Evolutionary conservation across 2,329 filamentous ascomycete genomes (phyloP).

Genomic region (Pestalotiopsis sp.): DNA sequence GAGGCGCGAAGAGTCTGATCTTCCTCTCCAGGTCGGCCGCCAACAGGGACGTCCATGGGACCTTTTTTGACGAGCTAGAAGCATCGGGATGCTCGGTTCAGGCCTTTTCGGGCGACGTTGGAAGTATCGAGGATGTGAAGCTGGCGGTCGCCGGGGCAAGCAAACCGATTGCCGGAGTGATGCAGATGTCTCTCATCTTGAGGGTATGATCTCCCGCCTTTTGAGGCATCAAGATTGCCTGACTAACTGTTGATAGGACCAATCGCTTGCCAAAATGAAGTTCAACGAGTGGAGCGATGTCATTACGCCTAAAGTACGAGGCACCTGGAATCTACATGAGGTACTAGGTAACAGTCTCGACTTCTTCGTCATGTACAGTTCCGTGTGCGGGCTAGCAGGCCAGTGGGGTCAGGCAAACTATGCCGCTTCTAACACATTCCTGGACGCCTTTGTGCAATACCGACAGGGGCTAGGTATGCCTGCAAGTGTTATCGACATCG

Average conservation of each 20-base stretch:
- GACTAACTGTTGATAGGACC: conserved; percentile 26
- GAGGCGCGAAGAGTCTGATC: conserved; percentile 22
- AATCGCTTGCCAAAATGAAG: conserved; percentile 21
- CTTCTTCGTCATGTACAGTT: conserved; percentile 29
- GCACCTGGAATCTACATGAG: conserved; percentile 32
- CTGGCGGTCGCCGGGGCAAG: conserved; percentile 32
- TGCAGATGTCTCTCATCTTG: conserved; percentile 14
- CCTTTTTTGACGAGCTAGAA: conserved; percentile 16
- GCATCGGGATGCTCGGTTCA: conserved; percentile 13
- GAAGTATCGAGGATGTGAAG: conserved; percentile 25
- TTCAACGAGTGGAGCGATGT: conserved; percentile 22
- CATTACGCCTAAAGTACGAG: conserved; percentile 29
- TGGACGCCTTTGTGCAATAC: conserved; percentile 32
- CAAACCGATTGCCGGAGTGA: conserved; percentile 15
- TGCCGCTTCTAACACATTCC: conserved; percentile 34
- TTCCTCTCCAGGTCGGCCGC: conserved; percentile 21
- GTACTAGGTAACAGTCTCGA: conserved; percentile 14
- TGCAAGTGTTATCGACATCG: conserved; percentile 36
- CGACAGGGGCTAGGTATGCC: conserved; percentile 28
- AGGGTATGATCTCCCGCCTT: conserved; percentile 19
- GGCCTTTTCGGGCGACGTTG: not conserved
- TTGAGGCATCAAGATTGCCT: not conserved
- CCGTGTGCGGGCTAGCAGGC: conserved; percentile 24
- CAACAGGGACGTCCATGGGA: conserved; percentile 11
- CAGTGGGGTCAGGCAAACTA: conserved; percentile 33